Evolutionary conservation across 768 basidiomycete species (phyloP).

Genomic region (Tulasnella sp.): DNA sequence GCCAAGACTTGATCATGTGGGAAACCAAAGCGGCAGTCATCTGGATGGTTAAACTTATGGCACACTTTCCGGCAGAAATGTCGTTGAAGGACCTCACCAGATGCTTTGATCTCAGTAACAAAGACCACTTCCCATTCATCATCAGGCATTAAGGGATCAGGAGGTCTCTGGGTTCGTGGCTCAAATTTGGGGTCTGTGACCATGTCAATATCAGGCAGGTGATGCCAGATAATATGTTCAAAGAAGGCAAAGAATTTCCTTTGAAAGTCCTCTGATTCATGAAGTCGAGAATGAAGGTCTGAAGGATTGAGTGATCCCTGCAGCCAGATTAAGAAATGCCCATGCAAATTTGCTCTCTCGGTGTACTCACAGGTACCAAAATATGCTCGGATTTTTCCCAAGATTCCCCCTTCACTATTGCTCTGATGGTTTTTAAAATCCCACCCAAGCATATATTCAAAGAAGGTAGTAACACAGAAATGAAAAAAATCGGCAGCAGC

Average conservation of each 20-base stretch:
- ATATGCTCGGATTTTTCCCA: slow-evolving; percentile 35
- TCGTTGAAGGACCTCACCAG: slow-evolving; percentile 32
- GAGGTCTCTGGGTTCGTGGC: slow-evolving; percentile 33
- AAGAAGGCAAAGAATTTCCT: slow-evolving; percentile 36
- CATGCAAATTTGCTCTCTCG: slow-evolving; percentile 34
- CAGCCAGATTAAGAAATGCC: slow-evolving; percentile 37
- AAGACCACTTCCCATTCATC: slow-evolving; percentile 28
- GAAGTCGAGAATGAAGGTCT: slow-evolving; percentile 33
- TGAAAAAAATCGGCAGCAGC: slow-evolving; percentile 38
- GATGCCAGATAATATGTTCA: slow-evolving; percentile 36
- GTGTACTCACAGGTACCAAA: slow-evolving; percentile 36
- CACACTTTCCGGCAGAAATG: slow-evolving; percentile 32
- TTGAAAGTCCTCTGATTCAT: slow-evolving; percentile 28
- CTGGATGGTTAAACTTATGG: slow-evolving; percentile 36
- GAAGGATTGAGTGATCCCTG: slow-evolving; percentile 36
- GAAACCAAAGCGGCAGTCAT: slow-evolving; percentile 36
- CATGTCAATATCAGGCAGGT: slow-evolving; percentile 35
- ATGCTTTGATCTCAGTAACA: slow-evolving; percentile 30
- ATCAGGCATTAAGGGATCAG: slow-evolving; percentile 21
- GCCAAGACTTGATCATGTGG: slow-evolving; percentile 36
- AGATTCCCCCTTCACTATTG: slow-evolving; percentile 31
- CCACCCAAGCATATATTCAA: slow-evolving; percentile 35
- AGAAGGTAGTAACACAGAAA: slow-evolving; percentile 32
- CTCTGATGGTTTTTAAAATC: slow-evolving; percentile 28
- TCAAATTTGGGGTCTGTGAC: slow-evolving; percentile 29